Conservation (phyloP, 306 rosid species). For the Psophocarpus tetragonolobus region DNA sequence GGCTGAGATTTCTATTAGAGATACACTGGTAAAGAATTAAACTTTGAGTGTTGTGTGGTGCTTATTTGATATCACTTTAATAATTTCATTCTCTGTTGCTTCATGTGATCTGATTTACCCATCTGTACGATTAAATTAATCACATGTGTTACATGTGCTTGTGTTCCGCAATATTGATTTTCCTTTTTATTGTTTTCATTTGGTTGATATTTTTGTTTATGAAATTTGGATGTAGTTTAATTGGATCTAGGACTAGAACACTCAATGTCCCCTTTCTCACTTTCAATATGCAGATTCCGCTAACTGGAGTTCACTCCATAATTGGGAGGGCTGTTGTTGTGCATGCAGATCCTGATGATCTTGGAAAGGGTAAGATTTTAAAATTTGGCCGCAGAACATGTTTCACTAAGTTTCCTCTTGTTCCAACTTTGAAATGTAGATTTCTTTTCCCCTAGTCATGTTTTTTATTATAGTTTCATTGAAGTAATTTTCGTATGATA, state of each 20-base stretch:
- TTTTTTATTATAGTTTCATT: background rate
- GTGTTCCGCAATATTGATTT: background rate
- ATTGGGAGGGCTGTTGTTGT: conserved; percentile 72
- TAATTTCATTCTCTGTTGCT: background rate
- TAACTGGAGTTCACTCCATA: conserved; percentile 63
- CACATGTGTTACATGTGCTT: background rate
- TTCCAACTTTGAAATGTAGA: conserved; percentile 3
- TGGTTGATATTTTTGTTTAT: conserved; percentile 4
- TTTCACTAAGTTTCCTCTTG: conserved; percentile 3
- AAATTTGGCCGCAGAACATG: conserved; percentile 11
- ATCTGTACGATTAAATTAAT: background rate
- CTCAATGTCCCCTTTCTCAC: background rate
- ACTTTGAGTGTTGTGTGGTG: background rate
- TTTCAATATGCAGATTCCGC: conserved; percentile 50
- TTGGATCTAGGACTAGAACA: conserved; percentile 15
- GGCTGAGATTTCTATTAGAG: conserved; percentile 68
- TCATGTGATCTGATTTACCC: background rate
- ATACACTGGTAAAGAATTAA: conserved; percentile 45
- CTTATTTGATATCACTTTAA: background rate
- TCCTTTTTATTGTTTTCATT: background rate
- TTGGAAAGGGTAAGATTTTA: conserved; percentile 58
- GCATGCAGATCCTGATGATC: conserved; percentile 82
- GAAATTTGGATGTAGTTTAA: background rate
- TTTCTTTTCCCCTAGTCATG: conserved; percentile 1
- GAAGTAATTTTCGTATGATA: background rate